Conservation (phyloP, 2,329 filamentous ascomycete genomes). For the Fusarium lateritium region DNA sequence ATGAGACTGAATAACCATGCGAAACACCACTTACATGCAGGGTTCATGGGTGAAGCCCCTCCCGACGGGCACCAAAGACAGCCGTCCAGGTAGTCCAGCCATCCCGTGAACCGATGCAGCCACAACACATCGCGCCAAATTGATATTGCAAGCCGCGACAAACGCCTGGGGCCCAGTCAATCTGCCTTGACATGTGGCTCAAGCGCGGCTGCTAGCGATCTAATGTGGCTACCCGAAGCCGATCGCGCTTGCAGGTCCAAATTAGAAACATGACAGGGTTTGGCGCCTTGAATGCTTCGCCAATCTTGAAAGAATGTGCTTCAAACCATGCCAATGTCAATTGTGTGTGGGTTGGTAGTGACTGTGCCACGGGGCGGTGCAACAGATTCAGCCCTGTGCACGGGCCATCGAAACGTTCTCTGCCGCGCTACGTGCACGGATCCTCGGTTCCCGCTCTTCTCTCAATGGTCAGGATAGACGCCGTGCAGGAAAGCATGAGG, state of each 20-base stretch:
- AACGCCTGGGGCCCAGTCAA: constrained; percentile 6
- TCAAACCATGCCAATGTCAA: not conserved
- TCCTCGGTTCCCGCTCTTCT: not conserved
- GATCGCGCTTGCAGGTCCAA: constrained; percentile 24
- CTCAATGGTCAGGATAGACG: constrained; percentile 42
- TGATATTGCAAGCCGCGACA: constrained; percentile 9
- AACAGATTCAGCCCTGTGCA: constrained; percentile 38
- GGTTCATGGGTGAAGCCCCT: not conserved
- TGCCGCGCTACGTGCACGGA: constrained; percentile 12
- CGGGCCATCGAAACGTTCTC: constrained; percentile 17
- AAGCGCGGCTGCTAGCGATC: constrained; percentile 14
- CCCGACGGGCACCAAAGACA: not conserved
- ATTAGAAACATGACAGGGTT: constrained; percentile 17
- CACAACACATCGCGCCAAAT: constrained; percentile 1
- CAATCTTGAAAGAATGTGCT: constrained; percentile 14
- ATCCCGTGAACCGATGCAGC: constrained; percentile 31
- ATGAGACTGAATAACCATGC: not conserved
- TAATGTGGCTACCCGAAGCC: not conserved
- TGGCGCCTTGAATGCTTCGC: constrained; percentile 12
- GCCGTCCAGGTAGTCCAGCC: constrained; percentile 12
- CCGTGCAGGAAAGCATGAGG: constrained; percentile 33
- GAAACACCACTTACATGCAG: not conserved
- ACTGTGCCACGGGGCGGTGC: constrained; percentile 46
- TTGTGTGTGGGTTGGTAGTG: constrained; percentile 2
- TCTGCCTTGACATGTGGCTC: constrained; percentile 17